Conservation (phyloP, 2,329 filamentous ascomycete species). For the Calonectria pseudoturangicola region DNA sequence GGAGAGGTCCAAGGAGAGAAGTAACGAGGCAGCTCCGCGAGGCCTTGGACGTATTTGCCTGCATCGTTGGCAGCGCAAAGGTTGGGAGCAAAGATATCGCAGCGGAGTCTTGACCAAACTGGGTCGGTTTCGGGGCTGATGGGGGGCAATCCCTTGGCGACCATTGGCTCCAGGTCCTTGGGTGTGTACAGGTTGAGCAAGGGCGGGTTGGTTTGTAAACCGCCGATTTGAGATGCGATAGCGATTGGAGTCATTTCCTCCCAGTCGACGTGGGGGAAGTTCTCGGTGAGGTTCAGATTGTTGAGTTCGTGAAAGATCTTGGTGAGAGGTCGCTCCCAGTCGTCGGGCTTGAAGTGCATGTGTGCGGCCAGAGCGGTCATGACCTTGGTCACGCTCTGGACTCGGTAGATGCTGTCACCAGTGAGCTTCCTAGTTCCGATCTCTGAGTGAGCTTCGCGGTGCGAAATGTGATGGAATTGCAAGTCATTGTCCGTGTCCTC, state of each 20-base stretch:
- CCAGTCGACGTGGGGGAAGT: conserved; percentile 52
- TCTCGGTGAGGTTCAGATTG: neutral
- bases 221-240: conserved; percentile 57
- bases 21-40: conserved; percentile 15
- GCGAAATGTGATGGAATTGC: conserved; percentile 42
- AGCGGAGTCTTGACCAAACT: conserved; percentile 22
- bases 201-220: conserved; percentile 37
- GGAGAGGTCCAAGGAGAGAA: conserved; percentile 40
- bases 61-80: conserved; percentile 3
- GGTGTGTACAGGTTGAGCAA: conserved; percentile 3
- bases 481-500: conserved; percentile 25
- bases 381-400: conserved; percentile 65
- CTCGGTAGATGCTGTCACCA: conserved; percentile 64
- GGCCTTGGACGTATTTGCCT: conserved; percentile 19
- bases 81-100: conserved; percentile 3
- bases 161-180: neutral
- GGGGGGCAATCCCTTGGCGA: conserved; percentile 15
- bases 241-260: conserved; percentile 61
- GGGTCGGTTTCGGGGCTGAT: conserved; percentile 22
- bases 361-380: conserved; percentile 62
- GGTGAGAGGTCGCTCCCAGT: conserved; percentile 43
- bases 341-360: conserved; percentile 42
- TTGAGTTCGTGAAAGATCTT: conserved; percentile 40
- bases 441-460: conserved; percentile 18
- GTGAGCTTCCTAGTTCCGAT: conserved; percentile 55